Evolutionary conservation across 805 yeast species (phyloP).

Genomic region (Blastobotrys attinorum): DNA sequence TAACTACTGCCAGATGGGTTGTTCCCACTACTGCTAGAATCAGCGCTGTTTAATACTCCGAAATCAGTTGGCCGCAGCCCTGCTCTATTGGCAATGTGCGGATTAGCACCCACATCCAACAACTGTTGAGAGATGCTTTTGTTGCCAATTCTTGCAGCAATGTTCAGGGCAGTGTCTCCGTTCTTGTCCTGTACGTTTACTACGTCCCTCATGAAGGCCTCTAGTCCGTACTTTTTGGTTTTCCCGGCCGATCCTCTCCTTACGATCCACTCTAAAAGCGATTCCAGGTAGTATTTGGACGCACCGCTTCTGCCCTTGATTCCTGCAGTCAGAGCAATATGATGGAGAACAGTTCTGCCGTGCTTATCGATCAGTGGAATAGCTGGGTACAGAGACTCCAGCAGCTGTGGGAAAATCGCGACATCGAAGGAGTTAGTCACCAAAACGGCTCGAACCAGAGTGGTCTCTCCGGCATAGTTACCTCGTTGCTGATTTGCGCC

Average conservation of each 20-base stretch:
- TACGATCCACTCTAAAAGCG: slow-evolving; percentile 71
- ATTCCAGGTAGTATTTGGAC: slow-evolving; percentile 63
- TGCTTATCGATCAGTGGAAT: slow-evolving; percentile 56
- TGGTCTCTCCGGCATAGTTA: slow-evolving; percentile 81
- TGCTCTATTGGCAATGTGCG: slow-evolving; percentile 67
- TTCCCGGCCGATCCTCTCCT: slow-evolving; percentile 39
- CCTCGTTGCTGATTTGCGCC: slow-evolving; percentile 66
- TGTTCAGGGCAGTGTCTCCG: slow-evolving; percentile 92
- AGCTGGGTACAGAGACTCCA: slow-evolving; percentile 71
- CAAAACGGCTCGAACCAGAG: slow-evolving; percentile 73
- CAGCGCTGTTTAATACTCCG: slow-evolving; percentile 35
- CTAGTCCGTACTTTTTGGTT: slow-evolving; percentile 41
- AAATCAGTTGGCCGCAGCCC: slow-evolving; percentile 84
- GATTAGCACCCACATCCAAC: slow-evolving; percentile 82
- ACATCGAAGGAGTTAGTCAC: slow-evolving; percentile 79
- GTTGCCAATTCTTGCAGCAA: slow-evolving; percentile 84
- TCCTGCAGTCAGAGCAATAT: slow-evolving; percentile 73
- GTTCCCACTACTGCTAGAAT: not conserved
- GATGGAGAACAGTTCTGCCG: slow-evolving; percentile 79
- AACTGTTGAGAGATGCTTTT: slow-evolving; percentile 71
- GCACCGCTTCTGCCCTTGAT: slow-evolving; percentile 67
- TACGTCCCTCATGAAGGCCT: slow-evolving; percentile 56
- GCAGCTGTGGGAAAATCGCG: slow-evolving; percentile 60
- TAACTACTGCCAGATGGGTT: not conserved
- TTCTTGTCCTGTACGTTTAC: slow-evolving; percentile 86